These are phyloP conservation scores for Fusarium bulbicola DNA, from an alignment of 2,329 filamentous ascomycete genomes.

Conservation along the genomic window DNA sequence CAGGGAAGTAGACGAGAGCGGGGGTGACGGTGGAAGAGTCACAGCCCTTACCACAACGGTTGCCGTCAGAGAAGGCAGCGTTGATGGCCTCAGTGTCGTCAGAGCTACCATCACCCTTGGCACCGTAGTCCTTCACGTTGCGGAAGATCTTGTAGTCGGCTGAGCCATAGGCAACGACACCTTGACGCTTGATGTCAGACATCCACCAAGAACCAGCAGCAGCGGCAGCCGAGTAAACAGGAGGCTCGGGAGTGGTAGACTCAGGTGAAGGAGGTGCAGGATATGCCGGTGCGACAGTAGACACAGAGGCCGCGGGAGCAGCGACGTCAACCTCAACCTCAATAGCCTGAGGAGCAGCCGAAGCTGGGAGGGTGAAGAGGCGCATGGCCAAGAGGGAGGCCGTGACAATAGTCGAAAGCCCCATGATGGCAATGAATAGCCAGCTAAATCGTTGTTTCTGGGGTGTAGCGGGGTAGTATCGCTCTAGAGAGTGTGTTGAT, in stretches of 20 bases:
- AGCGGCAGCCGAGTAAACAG: constrained; percentile 17
- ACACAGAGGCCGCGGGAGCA: constrained; percentile 24
- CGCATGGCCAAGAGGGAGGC: constrained; percentile 55
- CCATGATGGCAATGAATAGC: constrained; percentile 57
- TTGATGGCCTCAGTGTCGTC: constrained; percentile 95
- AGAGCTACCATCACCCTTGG: constrained; percentile 71
- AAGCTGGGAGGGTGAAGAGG: constrained; percentile 49
- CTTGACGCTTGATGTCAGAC: constrained; percentile 73
- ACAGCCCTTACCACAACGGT: constrained; percentile 82
- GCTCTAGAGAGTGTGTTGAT: constrained; percentile 27
- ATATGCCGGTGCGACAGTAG: neutral
- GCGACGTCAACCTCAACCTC: neutral
- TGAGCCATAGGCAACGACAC: constrained; percentile 67
- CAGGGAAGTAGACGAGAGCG: constrained; percentile 90
- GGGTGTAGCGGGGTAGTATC: constrained; percentile 13
- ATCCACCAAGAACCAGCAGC: constrained; percentile 72
- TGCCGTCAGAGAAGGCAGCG: constrained; percentile 77
- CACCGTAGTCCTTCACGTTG: constrained; percentile 81
- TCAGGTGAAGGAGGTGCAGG: neutral
- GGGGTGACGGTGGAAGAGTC: constrained; percentile 86
- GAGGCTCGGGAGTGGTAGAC: neutral
- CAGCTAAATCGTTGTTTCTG: constrained; percentile 41
- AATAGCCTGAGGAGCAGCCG: constrained; percentile 44
- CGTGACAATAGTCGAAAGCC: constrained; percentile 54
- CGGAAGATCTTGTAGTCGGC: constrained; percentile 76